phyloP scores from a whole-genome alignment of 2,329 filamentous ascomycete genomes.

The Simplicillium sp. region DNA sequence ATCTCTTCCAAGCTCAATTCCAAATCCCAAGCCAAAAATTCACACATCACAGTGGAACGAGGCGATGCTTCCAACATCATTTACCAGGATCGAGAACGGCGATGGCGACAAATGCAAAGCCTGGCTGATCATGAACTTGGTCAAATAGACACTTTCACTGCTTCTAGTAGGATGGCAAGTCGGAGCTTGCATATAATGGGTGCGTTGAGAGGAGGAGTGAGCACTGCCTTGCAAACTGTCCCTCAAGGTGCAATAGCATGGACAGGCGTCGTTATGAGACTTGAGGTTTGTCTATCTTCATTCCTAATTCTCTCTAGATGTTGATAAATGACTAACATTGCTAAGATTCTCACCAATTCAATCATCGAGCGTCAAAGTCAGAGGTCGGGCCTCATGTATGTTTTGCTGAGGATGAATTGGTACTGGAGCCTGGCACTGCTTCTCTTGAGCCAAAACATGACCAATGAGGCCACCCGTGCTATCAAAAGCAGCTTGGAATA shows the following conservation, averaged over 20 bases:
- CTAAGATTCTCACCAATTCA: slow-evolving; percentile 20
- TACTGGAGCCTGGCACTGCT: slow-evolving; percentile 21
- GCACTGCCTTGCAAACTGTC: slow-evolving; percentile 14
- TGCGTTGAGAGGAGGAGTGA: slow-evolving; percentile 14
- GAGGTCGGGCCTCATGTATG: slow-evolving; percentile 21
- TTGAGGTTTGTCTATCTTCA: slow-evolving; percentile 18
- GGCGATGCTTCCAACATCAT: no score
- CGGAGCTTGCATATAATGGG: slow-evolving; percentile 14
- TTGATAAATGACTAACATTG: background rate
- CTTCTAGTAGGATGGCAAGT: slow-evolving; percentile 14
- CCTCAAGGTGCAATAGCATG: slow-evolving; percentile 26
- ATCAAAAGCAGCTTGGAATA: slow-evolving; percentile 13
- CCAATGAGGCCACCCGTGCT: slow-evolving; percentile 3
- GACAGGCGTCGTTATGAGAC: slow-evolving; percentile 21
- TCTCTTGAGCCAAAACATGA: slow-evolving; percentile 14
- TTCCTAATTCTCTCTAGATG: background rate
- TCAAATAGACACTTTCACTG: slow-evolving; percentile 14
- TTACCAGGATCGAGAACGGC: no score
- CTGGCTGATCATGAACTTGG: slow-evolving; percentile 17
- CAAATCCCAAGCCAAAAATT: background rate
- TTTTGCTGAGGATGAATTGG: slow-evolving; percentile 27
- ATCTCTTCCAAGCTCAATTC: background rate
- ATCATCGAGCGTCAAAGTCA: slow-evolving; percentile 17
- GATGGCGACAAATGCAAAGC: slow-evolving; percentile 18
- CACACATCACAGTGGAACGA: background rate